Evolutionary conservation across 345 rosid species (phyloP).

Genomic region (Hibiscus syriacus): DNA sequence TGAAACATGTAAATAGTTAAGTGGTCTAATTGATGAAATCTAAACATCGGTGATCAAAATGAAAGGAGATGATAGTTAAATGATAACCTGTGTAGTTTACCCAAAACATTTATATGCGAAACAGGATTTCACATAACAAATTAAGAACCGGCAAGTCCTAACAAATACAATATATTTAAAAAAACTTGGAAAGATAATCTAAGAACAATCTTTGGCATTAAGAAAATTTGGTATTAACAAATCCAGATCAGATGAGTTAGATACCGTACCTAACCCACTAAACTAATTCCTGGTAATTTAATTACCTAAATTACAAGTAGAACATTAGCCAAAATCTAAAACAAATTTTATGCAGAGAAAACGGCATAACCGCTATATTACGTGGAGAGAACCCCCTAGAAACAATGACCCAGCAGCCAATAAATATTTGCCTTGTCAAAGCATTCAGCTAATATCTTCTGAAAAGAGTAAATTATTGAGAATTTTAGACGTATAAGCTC

Average conservation of each 20-base stretch:
- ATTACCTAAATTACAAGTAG: no score
- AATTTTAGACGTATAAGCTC: no score
- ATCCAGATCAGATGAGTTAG: background rate
- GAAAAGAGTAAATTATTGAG: no score
- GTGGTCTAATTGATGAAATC: no score
- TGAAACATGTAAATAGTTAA: no score
- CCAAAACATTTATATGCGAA: no score
- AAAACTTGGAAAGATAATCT: background rate
- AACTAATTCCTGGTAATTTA: background rate
- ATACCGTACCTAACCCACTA: slow-evolving; percentile 2
- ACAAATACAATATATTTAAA: background rate
- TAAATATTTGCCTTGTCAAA: background rate
- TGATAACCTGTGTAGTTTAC: no score
- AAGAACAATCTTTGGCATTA: background rate
- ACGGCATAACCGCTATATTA: background rate
- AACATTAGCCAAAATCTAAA: no score
- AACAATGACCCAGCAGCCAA: background rate
- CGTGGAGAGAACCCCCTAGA: background rate
- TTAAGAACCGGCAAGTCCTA: background rate
- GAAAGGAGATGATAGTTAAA: no score
- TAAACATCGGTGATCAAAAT: no score
- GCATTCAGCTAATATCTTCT: no score
- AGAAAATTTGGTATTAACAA: no score
- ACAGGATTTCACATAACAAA: background rate
- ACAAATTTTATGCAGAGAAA: background rate